A percentile compares a stretch with the other conserved stretches of the same genome.
Evolutionary conservation across 2,329 filamentous ascomycete genomes (phyloP).

Genomic region (Exophiala phaeomuriformis): DNA sequence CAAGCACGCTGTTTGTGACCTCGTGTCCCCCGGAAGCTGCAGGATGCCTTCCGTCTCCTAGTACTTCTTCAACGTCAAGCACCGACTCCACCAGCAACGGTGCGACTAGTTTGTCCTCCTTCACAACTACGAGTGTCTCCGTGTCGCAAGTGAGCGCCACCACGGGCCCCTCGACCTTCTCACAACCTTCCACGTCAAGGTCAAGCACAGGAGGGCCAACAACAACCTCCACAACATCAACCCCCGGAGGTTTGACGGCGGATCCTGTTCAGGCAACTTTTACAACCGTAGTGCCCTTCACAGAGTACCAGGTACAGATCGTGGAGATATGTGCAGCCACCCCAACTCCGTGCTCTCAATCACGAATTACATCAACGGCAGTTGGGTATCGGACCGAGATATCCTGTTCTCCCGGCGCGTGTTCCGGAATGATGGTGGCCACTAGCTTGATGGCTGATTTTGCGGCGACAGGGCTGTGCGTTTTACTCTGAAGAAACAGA

Average conservation of each 20-base stretch:
- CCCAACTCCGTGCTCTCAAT: conserved; percentile 11
- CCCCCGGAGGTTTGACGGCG: conserved; percentile 5
- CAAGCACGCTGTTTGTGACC: conserved; percentile 9
- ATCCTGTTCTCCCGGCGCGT: conserved; percentile 18
- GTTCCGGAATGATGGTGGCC: conserved; percentile 11
- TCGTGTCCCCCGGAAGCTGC: conserved; percentile 4
- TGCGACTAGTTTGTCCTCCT: background rate
- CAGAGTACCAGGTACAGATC: conserved; percentile 15
- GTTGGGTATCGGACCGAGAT: conserved; percentile 14
- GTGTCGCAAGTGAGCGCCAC: background rate
- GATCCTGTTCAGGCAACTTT: conserved; percentile 15
- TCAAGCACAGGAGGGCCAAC: background rate
- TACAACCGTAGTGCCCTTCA: conserved; percentile 13
- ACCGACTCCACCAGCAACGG: background rate
- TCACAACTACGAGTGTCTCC: background rate
- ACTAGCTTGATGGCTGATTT: conserved; percentile 13
- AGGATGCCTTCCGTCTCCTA: conserved; percentile 2
- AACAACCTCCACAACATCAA: background rate
- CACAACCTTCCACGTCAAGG: conserved; percentile 2
- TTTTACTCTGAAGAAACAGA: conserved; percentile 3
- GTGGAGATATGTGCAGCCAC: conserved; percentile 17
- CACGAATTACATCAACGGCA: conserved; percentile 7
- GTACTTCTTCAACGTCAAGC: background rate
- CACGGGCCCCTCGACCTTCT: background rate
- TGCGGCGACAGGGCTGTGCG: conserved; percentile 7